These are phyloP conservation scores for Rhodamnia rubescens DNA, from an alignment of 345 rosid species.

Conservation along the genomic window DNA sequence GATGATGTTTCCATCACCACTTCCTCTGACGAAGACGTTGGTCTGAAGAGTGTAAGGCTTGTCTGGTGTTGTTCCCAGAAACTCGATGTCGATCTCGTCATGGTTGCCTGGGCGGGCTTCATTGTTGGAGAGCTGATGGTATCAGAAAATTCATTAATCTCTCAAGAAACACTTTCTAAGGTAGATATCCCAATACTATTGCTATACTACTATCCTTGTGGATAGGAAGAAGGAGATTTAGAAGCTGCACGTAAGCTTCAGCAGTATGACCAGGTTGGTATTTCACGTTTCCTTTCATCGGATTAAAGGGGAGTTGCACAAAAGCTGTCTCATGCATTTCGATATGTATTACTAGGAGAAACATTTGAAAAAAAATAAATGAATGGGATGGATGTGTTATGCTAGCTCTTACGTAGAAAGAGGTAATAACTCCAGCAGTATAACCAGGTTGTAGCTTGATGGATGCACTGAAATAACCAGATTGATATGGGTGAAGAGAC, in stretches of 20 bases:
- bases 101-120: conserved; percentile 77
- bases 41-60: conserved; percentile 84
- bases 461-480: conserved; percentile 82
- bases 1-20: conserved; percentile 64
- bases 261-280: not conserved
- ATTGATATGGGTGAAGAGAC: conserved; percentile 47
- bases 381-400: not conserved
- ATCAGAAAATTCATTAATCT: not conserved
- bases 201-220: not conserved
- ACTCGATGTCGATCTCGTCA: conserved; percentile 84
- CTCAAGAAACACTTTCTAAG: not conserved
- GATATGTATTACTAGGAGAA: not conserved
- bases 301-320: not conserved
- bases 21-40: conserved; percentile 80
- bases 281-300: not conserved
- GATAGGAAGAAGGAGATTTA: not conserved
- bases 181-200: not conserved
- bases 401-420: conserved; percentile 47
- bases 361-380: not conserved
- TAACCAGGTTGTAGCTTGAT: conserved; percentile 83
- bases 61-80: conserved; percentile 65
- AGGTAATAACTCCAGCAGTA: conserved; percentile 91
- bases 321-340: not conserved
- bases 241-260: not conserved
- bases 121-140: conserved; percentile 67